Evolutionary conservation across 768 basidiomycete genomes (phyloP).

Genomic region (Russula ochroleuca): DNA sequence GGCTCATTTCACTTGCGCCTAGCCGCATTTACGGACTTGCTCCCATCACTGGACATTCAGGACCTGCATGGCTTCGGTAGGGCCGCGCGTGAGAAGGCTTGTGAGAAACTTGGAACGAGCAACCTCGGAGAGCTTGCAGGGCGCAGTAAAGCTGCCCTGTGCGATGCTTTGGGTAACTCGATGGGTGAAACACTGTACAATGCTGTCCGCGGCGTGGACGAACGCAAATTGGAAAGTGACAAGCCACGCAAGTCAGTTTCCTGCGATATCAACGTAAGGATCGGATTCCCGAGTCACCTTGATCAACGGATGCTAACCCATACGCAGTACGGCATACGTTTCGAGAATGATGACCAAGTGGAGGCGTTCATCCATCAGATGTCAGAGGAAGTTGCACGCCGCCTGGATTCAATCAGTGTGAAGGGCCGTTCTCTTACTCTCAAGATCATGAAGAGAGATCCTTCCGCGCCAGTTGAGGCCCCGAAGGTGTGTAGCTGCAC

Average conservation of each 20-base stretch:
- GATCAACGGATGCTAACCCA: constrained; percentile 14
- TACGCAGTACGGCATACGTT: constrained; percentile 91
- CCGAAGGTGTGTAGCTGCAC: constrained; percentile 62
- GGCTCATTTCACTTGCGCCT: constrained; percentile 71
- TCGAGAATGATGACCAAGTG: constrained; percentile 76
- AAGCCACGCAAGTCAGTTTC: constrained; percentile 88
- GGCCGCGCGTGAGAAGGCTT: constrained; percentile 69
- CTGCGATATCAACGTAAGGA: constrained; percentile 87
- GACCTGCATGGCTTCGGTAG: constrained; percentile 86
- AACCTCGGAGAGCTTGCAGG: constrained; percentile 63
- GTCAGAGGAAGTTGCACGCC: constrained; percentile 67
- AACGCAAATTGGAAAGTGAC: constrained; percentile 72
- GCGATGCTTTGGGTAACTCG: constrained; percentile 69
- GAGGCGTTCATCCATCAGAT: constrained; percentile 74
- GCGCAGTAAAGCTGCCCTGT: constrained; percentile 60
- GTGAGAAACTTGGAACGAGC: constrained; percentile 70
- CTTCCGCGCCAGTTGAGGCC: constrained; percentile 79
- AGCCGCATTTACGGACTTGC: constrained; percentile 48
- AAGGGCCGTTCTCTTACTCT: constrained; percentile 73
- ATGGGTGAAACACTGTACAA: constrained; percentile 85
- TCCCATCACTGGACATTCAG: constrained; percentile 67
- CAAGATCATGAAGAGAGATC: constrained; percentile 85
- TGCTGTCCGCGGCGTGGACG: constrained; percentile 79
- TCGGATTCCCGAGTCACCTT: constrained; percentile 25
- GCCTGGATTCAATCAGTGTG: constrained; percentile 65